Base-by-base conservation (phyloP, 169 alveolate genomes). In the Babesia bigemina region DNA sequence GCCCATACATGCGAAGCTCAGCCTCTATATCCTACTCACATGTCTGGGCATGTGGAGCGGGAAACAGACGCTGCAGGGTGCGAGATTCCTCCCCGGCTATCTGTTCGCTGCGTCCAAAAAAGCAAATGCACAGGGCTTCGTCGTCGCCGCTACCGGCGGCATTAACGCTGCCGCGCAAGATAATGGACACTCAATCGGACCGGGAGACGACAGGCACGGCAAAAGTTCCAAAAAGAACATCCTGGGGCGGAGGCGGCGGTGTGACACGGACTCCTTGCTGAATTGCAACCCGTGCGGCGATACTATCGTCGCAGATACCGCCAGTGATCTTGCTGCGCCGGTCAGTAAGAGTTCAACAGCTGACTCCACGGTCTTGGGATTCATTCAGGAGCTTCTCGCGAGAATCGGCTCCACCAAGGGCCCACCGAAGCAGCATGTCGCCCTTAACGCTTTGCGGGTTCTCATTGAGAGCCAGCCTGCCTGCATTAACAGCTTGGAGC, bases 371-470 rank as follows among this genome's bases (percentile, higher is more conserved):
- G 52, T 62, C 39, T 4, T 73, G 53, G 52, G 55, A 28, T 62
- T 42, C 50, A 61, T 65, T 9, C 63, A 70, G 69, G 63, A 55
- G 44, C 22, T 44, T 3, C 62, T 81, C 4, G 42, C 73, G 36
- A 61, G 62, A 6, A 33, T 33, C 39, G 45, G 60, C 0, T 26
- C 63, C 47, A 61, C 67, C 67, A 72, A 56, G 62, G 84, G 52
- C 53, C n/a, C 61, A 4, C 39, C 65, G 13, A 70, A 81, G 26
- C 77, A 62, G 53, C 24, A 50, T 22, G 59, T 29, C n/a, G 84
- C 88, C 14, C 72, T 81, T 13, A 26, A 58, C 65, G 11, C 63
- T 2, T 52, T 81, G 28, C n/a, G 50, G 33, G n/a, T 69, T 49
- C 59, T 81, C 42, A n/a, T 53, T 11, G 24, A 75, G 11, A 17